Evolutionary conservation across 2,329 filamentous ascomycete species (phyloP).

Genomic region (Fusarium fracticaudum): DNA sequence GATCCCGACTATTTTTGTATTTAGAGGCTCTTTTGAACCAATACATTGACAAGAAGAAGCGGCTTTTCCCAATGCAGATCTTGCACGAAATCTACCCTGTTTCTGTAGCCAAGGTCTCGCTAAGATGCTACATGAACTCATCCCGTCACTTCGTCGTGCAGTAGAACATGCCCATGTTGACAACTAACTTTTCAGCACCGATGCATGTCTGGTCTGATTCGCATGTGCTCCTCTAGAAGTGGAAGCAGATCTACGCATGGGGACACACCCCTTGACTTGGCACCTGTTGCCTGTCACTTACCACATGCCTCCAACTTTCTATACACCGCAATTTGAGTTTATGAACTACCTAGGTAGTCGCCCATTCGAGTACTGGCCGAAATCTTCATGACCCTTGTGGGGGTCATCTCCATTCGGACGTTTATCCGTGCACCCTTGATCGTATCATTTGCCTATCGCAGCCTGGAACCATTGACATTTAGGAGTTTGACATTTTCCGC

Average conservation of each 20-base stretch:
- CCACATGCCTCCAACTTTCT: neutral
- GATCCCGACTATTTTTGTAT: constrained; percentile 31
- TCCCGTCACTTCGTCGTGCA: neutral
- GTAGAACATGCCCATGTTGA: constrained; percentile 18
- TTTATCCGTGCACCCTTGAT: constrained; percentile 7
- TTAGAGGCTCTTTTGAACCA: constrained; percentile 9
- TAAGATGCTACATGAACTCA: constrained; percentile 20
- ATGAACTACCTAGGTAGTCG: neutral
- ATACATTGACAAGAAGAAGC: constrained; percentile 20
- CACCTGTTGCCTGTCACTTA: constrained; percentile 3
- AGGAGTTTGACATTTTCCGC: neutral
- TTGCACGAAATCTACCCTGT: neutral
- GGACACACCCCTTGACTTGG: constrained; percentile 9
- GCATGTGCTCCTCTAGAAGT: constrained; percentile 9
- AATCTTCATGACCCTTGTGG: neutral
- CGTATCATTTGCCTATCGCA: neutral
- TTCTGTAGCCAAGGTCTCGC: constrained; percentile 22
- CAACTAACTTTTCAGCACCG: constrained; percentile 23
- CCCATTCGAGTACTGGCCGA: neutral
- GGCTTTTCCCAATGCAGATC: constrained; percentile 19
- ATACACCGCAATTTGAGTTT: constrained; percentile 24
- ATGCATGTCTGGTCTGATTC: constrained; percentile 32
- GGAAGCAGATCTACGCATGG: constrained; percentile 32
- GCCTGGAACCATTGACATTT: neutral
- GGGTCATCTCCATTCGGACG: constrained; percentile 10